Conservation (phyloP, 164 flowering plant genomes). For the Annona squamosa region DNA sequence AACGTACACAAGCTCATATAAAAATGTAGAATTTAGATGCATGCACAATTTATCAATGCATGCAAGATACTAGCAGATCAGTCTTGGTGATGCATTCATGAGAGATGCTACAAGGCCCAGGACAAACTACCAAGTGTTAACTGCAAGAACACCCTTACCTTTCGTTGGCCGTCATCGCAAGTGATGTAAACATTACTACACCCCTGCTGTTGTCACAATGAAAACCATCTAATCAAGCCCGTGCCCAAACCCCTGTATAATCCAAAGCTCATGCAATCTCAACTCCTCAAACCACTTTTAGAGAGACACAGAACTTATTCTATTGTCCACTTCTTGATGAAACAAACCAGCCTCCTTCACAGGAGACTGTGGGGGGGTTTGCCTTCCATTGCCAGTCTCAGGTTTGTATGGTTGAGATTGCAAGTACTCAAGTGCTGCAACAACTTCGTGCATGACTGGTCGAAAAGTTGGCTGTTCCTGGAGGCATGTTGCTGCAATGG, state of each 20-base stretch:
- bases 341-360: conserved; percentile 2
- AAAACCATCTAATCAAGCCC: neutral
- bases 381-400: conserved; percentile 8
- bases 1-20: no score
- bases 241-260: neutral
- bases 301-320: neutral
- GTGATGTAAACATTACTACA: neutral
- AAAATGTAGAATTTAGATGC: no score
- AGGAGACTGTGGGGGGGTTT: conserved; percentile 9
- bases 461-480: conserved; percentile 68
- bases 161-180: neutral
- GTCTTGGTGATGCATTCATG: no score
- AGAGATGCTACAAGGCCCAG: no score
- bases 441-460: conserved; percentile 66
- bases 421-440: conserved; percentile 77
- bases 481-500: conserved; percentile 80
- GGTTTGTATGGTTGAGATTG: conserved; percentile 43
- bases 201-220: neutral
- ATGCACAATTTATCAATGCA: no score
- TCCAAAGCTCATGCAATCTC: neutral
- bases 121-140: neutral
- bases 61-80: no score
- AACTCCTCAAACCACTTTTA: neutral
- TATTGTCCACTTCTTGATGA: neutral
- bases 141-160: neutral